A percentile compares a stretch with the other conserved stretches of the same genome.
Evolutionary conservation across 148 eudicot genomes (phyloP).

Genomic region (Bassia scoparia): DNA sequence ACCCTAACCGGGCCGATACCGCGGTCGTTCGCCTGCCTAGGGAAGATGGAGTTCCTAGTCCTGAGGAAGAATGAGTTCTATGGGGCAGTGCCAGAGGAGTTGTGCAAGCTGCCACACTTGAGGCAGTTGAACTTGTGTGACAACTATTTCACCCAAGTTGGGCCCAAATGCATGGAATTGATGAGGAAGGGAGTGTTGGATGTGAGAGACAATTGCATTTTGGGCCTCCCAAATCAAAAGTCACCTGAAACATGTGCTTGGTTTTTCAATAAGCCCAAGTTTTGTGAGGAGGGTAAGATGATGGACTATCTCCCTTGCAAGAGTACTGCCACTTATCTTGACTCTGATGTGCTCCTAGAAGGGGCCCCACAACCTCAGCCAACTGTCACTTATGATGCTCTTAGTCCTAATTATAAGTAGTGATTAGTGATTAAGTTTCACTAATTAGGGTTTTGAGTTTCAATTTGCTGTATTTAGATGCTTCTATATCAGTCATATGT

Average conservation of each 20-base stretch:
- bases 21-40: conserved; percentile 39
- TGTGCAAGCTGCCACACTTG: conserved; percentile 35
- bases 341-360: not conserved
- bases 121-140: conserved; percentile 21
- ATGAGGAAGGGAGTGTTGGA: conserved; percentile 28
- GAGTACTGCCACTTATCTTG: conserved; percentile 15
- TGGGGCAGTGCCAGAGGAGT: conserved; percentile 38
- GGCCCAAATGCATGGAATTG: conserved; percentile 43
- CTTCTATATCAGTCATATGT: too few relatives aligned
- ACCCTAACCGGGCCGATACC: conserved; percentile 51
- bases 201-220: conserved; percentile 36
- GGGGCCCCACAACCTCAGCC: conserved; percentile 8
- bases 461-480: too few relatives aligned
- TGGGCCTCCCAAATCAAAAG: conserved; percentile 35
- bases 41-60: conserved; percentile 25
- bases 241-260: conserved; percentile 17
- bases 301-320: conserved; percentile 30
- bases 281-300: conserved; percentile 23
- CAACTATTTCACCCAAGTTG: conserved; percentile 52
- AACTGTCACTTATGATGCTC: conserved; percentile 15
- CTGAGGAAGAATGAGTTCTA: conserved; percentile 30
- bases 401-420: conserved; percentile 15
- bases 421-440: too few relatives aligned
- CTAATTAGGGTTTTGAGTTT: too few relatives aligned
- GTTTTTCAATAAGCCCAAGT: conserved; percentile 27